Evolutionary conservation across 2,329 filamentous ascomycete species (phyloP).

Genomic region (Byssothecium circinans): DNA sequence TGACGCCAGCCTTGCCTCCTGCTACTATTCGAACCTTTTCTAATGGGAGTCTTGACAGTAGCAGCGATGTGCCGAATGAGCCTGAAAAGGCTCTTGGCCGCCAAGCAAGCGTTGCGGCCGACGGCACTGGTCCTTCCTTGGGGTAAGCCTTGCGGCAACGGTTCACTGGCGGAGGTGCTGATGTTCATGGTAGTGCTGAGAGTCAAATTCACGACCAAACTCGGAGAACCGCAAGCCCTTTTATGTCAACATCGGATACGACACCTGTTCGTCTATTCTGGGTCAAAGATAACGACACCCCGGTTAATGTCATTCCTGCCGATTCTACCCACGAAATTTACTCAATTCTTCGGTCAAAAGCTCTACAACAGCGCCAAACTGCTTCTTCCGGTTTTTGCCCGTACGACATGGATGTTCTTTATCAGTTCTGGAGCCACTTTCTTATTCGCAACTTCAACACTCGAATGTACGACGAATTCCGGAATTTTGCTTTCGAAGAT

Average conservation of each 20-base stretch:
- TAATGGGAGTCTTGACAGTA: conserved; percentile 59
- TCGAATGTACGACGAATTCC: conserved; percentile 76
- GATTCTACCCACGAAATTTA: conserved; percentile 54
- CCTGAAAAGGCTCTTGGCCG: conserved; percentile 45
- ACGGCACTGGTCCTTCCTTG: conserved; percentile 37
- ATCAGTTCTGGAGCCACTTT: conserved; percentile 75
- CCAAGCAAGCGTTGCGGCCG: conserved; percentile 40
- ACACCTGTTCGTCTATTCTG: conserved; percentile 47
- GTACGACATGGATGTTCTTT: conserved; percentile 66
- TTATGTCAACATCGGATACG: conserved; percentile 16
- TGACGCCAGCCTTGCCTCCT: conserved; percentile 36
- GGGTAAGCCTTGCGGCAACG: conserved; percentile 31
- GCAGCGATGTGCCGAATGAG: conserved; percentile 52
- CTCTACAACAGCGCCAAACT: conserved; percentile 53
- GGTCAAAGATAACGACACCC: conserved; percentile 53
- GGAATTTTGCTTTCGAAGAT: conserved; percentile 67
- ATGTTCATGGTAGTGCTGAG: conserved; percentile 25
- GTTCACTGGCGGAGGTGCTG: conserved; percentile 18
- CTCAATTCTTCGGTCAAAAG: conserved; percentile 51
- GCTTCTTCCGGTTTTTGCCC: conserved; percentile 51
- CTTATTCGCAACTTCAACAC: conserved; percentile 73
- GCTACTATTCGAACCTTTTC: conserved; percentile 53
- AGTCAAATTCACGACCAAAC: conserved; percentile 20
- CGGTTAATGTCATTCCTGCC: conserved; percentile 47
- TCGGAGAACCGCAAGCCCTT: conserved; percentile 22